Evolutionary conservation across 176 grass and related monocot genomes (phyloP), one percentile per base, ranked within the genome.

Genomic region (Triticum urartu): DNA sequence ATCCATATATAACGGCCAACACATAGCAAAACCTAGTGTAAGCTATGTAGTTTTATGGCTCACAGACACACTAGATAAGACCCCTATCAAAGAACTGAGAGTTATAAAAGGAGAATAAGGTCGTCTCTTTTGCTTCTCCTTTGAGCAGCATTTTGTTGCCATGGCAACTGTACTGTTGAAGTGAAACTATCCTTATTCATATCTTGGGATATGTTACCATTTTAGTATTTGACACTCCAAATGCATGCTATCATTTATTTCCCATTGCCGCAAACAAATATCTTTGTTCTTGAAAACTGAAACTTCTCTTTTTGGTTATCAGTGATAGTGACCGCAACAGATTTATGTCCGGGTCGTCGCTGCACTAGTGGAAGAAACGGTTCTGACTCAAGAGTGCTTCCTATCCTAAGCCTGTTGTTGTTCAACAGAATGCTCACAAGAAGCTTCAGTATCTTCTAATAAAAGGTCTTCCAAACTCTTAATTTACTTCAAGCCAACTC

Each of bases 321-420:
- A 79, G 33, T n/a, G 0, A 0, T 0, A 3, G 5, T 1, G 4
- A 5, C 7, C 0, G 1, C 25, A 1, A 40, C 11, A 25, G 21
- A 39, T 3, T 25, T 40, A 4, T 26, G 22, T 30, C 62, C 11
- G 20, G 1, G 32, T 5, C 6, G 14, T 3, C 5, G 22, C 7
- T 59, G 4, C 33, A 9, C 21, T 63, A n/a, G 33, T 40, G n/a
- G 33, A 79, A 60, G 54, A 61, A 62, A 30, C 11, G 0, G 21
- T 77, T 10, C 6, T 36, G 56, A 15, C 70, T 73, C 5, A 42
- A 24, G n/a, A 43, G 25, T 22, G 39, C 70, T 33, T 67, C 28
- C 14, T 67, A 33, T 15, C 64, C 64, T 33, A 67, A 47, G 45
- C 45, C 45, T 64, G 63, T 22, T 42, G 20, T 4, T 72, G 21